Conservation (phyloP, 495 filamentous ascomycete genomes). For the Cetradonia linearis region DNA sequence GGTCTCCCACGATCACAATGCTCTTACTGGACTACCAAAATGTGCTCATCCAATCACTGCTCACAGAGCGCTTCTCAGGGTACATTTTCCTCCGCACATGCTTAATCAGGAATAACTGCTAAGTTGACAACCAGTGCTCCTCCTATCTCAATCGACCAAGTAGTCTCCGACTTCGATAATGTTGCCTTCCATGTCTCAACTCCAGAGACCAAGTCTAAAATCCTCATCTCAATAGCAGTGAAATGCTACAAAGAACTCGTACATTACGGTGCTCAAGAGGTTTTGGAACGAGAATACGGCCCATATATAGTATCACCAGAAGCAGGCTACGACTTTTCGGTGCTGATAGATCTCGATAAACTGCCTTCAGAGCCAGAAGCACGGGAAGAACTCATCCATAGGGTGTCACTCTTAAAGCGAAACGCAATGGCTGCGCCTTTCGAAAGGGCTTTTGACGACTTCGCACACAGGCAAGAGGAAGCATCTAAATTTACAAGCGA, state of each 20-base stretch:
- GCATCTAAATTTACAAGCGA: conserved; percentile 85
- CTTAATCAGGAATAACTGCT: background rate
- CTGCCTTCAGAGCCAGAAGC: conserved; percentile 72
- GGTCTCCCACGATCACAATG: conserved; percentile 46
- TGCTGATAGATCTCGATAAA: conserved; percentile 76
- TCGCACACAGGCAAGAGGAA: conserved; percentile 72
- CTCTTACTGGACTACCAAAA: conserved; percentile 98
- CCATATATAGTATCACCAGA: conserved; percentile 81
- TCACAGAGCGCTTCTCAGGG: conserved; percentile 92
- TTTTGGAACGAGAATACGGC: conserved; percentile 90
- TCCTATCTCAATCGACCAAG: conserved; percentile 85
- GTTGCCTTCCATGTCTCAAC: conserved; percentile 97
- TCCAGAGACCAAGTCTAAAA: conserved; percentile 82
- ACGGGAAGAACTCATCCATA: conserved; percentile 71
- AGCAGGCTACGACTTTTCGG: conserved; percentile 86
- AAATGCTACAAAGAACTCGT: conserved; percentile 90
- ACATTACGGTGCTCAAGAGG: conserved; percentile 80
- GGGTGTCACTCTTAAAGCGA: conserved; percentile 81
- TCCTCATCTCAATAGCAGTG: conserved; percentile 83
- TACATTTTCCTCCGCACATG: conserved; percentile 32
- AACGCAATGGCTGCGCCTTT: conserved; percentile 98
- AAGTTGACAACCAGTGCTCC: conserved; percentile 49
- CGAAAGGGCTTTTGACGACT: conserved; percentile 89
- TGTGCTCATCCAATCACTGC: conserved; percentile 87
- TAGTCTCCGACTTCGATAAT: conserved; percentile 95